Percentiles rank a stretch among this genome's conserved stretches.
These are phyloP conservation scores for Hyaloperonospora arabidopsidis DNA, from an alignment of 352 stramenopile genomes.

Conservation along the genomic window DNA sequence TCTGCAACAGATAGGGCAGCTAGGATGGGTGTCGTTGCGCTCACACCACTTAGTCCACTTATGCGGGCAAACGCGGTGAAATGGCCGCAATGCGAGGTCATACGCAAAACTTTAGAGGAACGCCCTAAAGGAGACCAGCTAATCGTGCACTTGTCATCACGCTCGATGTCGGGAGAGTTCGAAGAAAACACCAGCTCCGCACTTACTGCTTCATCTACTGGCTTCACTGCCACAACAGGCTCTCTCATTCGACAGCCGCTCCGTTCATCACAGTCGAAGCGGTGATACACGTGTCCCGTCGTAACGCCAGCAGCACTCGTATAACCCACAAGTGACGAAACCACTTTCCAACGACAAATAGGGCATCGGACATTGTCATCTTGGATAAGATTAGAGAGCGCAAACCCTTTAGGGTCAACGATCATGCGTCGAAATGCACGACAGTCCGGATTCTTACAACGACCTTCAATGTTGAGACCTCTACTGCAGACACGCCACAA, in stretches of 20 bases:
- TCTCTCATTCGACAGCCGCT: conserved; percentile 11
- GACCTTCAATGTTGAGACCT: conserved; percentile 31
- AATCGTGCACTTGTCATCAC: conserved; percentile 7
- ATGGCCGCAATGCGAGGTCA: conserved; percentile 12
- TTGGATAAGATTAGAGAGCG: conserved; percentile 18
- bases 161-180: neutral
- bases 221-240: conserved; percentile 15
- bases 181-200: neutral
- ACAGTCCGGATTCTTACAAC: conserved; percentile 13
- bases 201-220: neutral
- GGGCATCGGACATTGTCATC: conserved; percentile 14
- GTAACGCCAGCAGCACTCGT: conserved; percentile 31
- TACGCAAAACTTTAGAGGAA: neutral
- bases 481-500: conserved; percentile 16
- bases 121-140: conserved; percentile 9
- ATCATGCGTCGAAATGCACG: conserved; percentile 16
- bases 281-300: conserved; percentile 27
- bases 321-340: conserved; percentile 29
- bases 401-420: conserved; percentile 11
- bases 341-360: conserved; percentile 10
- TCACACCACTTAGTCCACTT: conserved; percentile 13
- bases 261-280: conserved; percentile 4
- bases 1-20: conserved; percentile 12
- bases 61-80: conserved; percentile 11
- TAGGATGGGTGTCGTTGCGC: conserved; percentile 2